Percentiles rank a stretch among this genome's conserved stretches.
phyloP scores from a whole-genome alignment of 345 rosid genomes.

The Iberis pinnata region DNA sequence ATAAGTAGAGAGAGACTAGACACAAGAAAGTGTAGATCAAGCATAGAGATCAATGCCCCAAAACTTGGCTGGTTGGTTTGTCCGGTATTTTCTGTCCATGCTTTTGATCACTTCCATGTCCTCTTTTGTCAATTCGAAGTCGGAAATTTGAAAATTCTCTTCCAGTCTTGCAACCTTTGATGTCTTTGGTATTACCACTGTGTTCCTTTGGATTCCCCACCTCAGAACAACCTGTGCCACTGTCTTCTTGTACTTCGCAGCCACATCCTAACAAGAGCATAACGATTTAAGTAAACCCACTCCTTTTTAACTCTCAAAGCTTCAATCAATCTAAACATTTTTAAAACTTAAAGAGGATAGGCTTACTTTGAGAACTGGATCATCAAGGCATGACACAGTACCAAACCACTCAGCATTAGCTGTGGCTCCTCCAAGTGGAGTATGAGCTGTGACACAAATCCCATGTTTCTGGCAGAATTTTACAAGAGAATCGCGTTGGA shows the following conservation, averaged over 20 bases:
- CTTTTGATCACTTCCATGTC: slow-evolving; percentile 62
- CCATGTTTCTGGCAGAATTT: slow-evolving; percentile 89
- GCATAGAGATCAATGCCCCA: slow-evolving; percentile 85
- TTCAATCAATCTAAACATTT: no score
- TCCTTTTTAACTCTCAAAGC: no score
- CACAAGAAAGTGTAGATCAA: slow-evolving; percentile 20
- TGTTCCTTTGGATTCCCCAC: slow-evolving; percentile 80
- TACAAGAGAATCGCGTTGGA: slow-evolving; percentile 81
- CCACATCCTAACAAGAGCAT: no score
- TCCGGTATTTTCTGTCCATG: slow-evolving; percentile 53
- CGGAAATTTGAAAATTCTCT: slow-evolving; percentile 55
- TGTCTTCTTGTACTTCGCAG: slow-evolving; percentile 67
- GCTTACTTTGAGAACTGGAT: slow-evolving; percentile 63
- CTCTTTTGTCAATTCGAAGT: slow-evolving; percentile 56
- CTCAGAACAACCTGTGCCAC: slow-evolving; percentile 65
- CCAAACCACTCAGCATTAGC: slow-evolving; percentile 76
- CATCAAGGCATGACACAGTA: slow-evolving; percentile 68
- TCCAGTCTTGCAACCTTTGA: slow-evolving; percentile 58
- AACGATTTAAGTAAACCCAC: no score
- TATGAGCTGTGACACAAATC: slow-evolving; percentile 73
- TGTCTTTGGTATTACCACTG: slow-evolving; percentile 67
- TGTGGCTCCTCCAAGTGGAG: slow-evolving; percentile 73
- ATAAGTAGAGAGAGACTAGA: not conserved
- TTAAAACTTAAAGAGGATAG: no score
- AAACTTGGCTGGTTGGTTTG: slow-evolving; percentile 67